phyloP scores from a whole-genome alignment of 1,284 basidiomycete genomes.

The Tylopilus sp. region DNA sequence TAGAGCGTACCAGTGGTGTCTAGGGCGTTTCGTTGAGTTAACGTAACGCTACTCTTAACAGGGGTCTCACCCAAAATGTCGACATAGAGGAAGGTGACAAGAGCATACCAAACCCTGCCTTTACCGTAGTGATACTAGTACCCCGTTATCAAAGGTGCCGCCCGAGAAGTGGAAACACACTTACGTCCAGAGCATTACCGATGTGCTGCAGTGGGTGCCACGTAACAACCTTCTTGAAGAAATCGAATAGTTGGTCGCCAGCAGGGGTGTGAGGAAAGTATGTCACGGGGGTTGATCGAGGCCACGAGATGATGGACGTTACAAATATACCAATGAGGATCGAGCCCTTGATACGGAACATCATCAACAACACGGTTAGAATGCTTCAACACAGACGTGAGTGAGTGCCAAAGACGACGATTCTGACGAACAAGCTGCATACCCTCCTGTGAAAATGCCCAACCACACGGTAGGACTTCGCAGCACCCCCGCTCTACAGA shows the following conservation, averaged over 20 bases:
- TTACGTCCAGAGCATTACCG: constrained; percentile 63
- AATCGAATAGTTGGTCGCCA: constrained; percentile 76
- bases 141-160: background rate
- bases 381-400: constrained; percentile 44
- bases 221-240: constrained; percentile 84
- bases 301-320: constrained; percentile 88
- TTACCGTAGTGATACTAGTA: constrained; percentile 56
- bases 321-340: constrained; percentile 83
- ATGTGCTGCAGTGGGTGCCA: constrained; percentile 65
- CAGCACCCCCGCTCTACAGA: constrained; percentile 67
- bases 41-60: background rate
- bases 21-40: constrained; percentile 9
- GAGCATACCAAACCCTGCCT: constrained; percentile 82
- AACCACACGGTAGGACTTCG: constrained; percentile 81
- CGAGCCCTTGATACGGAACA: constrained; percentile 84
- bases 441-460: constrained; percentile 87
- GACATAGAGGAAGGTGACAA: constrained; percentile 87
- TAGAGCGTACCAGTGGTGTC: constrained; percentile 75
- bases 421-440: constrained; percentile 19
- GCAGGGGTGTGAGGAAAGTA: constrained; percentile 72
- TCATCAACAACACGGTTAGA: constrained; percentile 73
- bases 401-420: constrained; percentile 13
- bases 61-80: constrained; percentile 65
- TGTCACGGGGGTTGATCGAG: constrained; percentile 75
- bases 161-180: constrained; percentile 22